Conservation (phyloP, 352 stramenopile genomes). For the Pythium phragmitis region DNA sequence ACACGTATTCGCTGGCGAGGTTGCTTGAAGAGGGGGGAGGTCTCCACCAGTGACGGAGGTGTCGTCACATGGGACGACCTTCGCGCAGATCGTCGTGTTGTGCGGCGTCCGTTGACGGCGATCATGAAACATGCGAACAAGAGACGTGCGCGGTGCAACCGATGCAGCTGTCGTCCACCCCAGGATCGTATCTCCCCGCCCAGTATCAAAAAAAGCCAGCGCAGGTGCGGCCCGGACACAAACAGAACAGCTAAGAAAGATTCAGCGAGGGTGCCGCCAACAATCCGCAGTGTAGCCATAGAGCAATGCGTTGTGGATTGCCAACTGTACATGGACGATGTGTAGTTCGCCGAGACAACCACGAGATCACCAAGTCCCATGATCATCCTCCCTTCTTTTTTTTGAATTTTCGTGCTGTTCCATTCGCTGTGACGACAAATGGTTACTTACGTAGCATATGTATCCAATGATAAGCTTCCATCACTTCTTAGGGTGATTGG, state of each 20-base stretch:
- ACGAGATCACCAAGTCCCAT: too few species aligned
- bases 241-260: too few species aligned
- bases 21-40: constrained; percentile 4
- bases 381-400: not conserved
- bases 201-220: not conserved
- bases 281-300: too few species aligned
- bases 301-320: too few species aligned
- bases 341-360: too few species aligned
- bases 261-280: too few species aligned
- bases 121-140: not conserved
- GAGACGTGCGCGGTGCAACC: constrained; percentile 6
- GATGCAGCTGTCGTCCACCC: not conserved
- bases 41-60: constrained; percentile 10
- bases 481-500: not conserved
- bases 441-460: not conserved
- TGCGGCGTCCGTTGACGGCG: not conserved
- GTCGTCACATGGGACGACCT: constrained; percentile 17
- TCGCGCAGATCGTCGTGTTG: constrained; percentile 2
- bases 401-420: not conserved
- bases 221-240: not conserved
- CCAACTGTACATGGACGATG: too few species aligned
- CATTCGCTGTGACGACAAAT: not conserved
- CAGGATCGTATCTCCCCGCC: not conserved
- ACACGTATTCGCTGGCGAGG: not conserved
- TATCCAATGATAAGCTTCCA: not conserved